Conservation (phyloP, 495 filamentous ascomycete genomes). For the Neurospora sublineolata region DNA sequence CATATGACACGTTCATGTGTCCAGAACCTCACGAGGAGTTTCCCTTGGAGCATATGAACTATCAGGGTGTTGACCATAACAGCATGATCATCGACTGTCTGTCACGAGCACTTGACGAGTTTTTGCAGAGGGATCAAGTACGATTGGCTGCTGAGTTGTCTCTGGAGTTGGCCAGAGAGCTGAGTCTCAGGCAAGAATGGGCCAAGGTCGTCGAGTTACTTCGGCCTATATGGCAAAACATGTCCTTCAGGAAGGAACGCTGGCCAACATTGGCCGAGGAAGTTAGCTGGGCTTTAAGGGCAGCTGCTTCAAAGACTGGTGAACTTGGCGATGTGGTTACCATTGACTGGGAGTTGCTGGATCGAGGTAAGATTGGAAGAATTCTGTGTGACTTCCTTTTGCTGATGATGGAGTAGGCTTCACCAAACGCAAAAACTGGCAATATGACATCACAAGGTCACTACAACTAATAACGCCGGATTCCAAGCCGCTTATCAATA, state of each 20-base stretch:
- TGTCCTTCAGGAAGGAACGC: slow-evolving; percentile 63
- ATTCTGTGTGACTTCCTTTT: not conserved
- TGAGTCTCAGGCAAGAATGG: slow-evolving; percentile 53
- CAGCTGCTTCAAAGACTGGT: slow-evolving; percentile 53
- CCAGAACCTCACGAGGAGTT: slow-evolving; percentile 64
- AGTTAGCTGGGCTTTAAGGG: slow-evolving; percentile 60
- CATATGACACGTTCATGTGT: slow-evolving; percentile 80
- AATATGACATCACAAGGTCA: slow-evolving; percentile 63
- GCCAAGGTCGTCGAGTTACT: slow-evolving; percentile 55
- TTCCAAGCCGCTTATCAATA: slow-evolving; percentile 50
- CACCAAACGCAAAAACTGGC: slow-evolving; percentile 46
- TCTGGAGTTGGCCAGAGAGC: slow-evolving; percentile 57
- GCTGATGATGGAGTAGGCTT: slow-evolving; percentile 37
- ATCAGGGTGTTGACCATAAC: slow-evolving; percentile 49
- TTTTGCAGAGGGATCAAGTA: slow-evolving; percentile 47
- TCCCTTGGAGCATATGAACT: slow-evolving; percentile 35
- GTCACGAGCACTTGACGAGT: slow-evolving; percentile 51
- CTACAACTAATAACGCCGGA: slow-evolving; percentile 45
- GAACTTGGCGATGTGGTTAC: slow-evolving; percentile 56
- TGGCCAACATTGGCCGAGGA: slow-evolving; percentile 72
- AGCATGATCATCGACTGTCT: slow-evolving; percentile 48
- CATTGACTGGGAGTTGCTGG: slow-evolving; percentile 78
- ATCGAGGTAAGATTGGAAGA: slow-evolving; percentile 40
- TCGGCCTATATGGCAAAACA: slow-evolving; percentile 56
- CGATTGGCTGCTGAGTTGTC: slow-evolving; percentile 57